Conservation (phyloP, 176 grass and related monocot genomes). For the Coix lacrymajobi region DNA sequence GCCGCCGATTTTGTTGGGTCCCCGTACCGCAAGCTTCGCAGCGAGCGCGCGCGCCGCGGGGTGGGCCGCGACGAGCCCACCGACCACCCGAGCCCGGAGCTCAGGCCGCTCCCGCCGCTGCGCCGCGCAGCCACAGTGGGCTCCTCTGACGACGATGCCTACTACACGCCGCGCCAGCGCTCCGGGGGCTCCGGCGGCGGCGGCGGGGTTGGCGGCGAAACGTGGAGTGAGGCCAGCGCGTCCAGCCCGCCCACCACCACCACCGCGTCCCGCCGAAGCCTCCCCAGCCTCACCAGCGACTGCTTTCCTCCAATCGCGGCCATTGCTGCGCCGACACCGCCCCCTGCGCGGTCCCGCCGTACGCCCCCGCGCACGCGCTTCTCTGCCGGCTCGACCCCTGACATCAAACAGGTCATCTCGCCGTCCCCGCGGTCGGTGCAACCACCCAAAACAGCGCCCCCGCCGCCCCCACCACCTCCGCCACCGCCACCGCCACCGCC, state of each 20-base stretch:
- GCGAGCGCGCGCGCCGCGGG: conserved; percentile 50
- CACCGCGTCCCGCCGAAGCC: conserved; percentile 71
- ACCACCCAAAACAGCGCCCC: conserved; percentile 34
- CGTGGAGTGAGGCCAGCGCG: conserved; percentile 58
- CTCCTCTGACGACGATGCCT: conserved; percentile 83
- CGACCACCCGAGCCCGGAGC: conserved; percentile 84
- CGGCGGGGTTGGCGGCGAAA: conserved; percentile 33
- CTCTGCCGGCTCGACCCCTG: conserved; percentile 54
- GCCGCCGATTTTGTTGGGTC: conserved; percentile 56
- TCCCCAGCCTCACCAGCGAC: conserved; percentile 74
- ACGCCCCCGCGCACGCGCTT: conserved; percentile 80
- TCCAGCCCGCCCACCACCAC: conserved; percentile 66
- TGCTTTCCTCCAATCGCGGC: conserved; percentile 35
- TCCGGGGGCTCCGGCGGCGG: conserved; percentile 42
- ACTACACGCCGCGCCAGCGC: conserved; percentile 67
- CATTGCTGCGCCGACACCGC: conserved; percentile 37
- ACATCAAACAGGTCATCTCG: conserved; percentile 75
- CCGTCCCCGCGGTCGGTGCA: conserved; percentile 27
- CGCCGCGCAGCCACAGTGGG: conserved; percentile 30
- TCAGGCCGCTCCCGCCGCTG: conserved; percentile 73
- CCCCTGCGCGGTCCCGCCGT: conserved; percentile 54
- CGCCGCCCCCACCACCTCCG: conserved; percentile 34
- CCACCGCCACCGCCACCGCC: conserved; percentile 40
- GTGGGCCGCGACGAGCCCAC: conserved; percentile 37
- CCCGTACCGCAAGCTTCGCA: conserved; percentile 74